Evolutionary conservation across 2,329 filamentous ascomycete species (phyloP), one percentile per base, ranked within the genome.

Genomic region (Helotiales sp.): DNA sequence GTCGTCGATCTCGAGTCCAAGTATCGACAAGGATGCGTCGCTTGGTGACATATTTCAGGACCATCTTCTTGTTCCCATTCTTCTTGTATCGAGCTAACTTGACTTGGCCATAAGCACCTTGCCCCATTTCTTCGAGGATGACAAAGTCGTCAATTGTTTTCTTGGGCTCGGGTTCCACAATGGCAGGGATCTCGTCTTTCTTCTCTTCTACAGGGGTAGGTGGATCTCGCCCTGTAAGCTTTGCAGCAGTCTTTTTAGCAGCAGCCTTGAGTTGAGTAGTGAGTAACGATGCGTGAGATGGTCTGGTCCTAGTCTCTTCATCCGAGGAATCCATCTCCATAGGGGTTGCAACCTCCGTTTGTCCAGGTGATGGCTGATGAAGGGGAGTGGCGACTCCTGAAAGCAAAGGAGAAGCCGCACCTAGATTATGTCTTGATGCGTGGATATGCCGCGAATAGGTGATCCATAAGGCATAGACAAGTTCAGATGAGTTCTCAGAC

Each of bases 31-130:
- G 86, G 78, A 99, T 99, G 52, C 95, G 91, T 67, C 92, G 89
- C 81, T 99, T 99, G 5, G 96, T 98, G 59, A 99, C 96, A 78
- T 97, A 99, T 79, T 99, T 99, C 76, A 99, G 86, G 22, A 99
- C 95, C 70, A 96, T 91, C 79, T 96, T 97, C 77, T 90, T 91
- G 61, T 87, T 83, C 26, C 83, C 88, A 61, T 86, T 88, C 74
- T 89, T 88, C 81, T 94, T 96, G 81, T 96, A 91, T 32, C 94
- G 89, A 61, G 92, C 95, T 57, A 99, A 86, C 79, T 99, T 99
- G 66, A 99, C 96, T 80, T 99, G 95, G 1, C 96, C 96, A 77
- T 99, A 99, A 1, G 96, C 96, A 47, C 96, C 96, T 80, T 97
- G 93, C 4, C 96, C 96, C 95, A 99, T 98, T 68, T 99, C 96